A percentile compares a stretch with the other conserved stretches of the same genome.
Evolutionary conservation across 2,329 filamentous ascomycete species (phyloP).

Genomic region (Cephalotrichum gorgonifer): DNA sequence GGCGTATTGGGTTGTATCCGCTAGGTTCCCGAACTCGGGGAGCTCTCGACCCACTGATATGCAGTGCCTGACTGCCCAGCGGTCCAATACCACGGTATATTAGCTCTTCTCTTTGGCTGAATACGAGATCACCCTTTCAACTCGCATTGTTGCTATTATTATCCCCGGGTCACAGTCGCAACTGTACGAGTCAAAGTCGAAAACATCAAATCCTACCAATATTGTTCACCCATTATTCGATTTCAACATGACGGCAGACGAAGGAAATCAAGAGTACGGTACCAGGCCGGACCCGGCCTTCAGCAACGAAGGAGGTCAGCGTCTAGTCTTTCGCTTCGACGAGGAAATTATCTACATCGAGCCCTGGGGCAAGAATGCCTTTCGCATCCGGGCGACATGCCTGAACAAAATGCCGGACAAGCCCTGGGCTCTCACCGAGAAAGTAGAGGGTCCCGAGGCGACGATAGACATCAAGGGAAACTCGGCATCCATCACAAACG

Average conservation of each 20-base stretch:
- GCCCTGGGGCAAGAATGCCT: conserved; percentile 33
- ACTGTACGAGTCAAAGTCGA: too few relatives aligned
- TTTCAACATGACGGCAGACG: not conserved
- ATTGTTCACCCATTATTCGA: too few relatives aligned
- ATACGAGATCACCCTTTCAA: too few relatives aligned
- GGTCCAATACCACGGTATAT: too few relatives aligned
- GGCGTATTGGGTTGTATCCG: too few relatives aligned
- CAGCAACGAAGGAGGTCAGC: conserved; percentile 10
- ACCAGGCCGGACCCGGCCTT: conserved; percentile 6
- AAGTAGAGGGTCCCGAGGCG: conserved; percentile 5
- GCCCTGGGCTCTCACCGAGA: conserved; percentile 24
- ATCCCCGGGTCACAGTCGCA: too few relatives aligned
- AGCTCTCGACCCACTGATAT: too few relatives aligned
- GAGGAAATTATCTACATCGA: conserved; percentile 37
- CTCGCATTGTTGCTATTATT: too few relatives aligned
- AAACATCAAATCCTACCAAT: not conserved
- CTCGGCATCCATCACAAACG: conserved; percentile 15
- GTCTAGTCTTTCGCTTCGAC: conserved; percentile 23
- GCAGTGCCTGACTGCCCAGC: too few relatives aligned
- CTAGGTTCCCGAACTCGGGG: too few relatives aligned
- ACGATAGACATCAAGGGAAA: conserved; percentile 12
- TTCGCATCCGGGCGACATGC: conserved; percentile 36
- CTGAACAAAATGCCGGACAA: conserved; percentile 19
- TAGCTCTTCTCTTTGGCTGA: too few relatives aligned
- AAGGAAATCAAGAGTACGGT: conserved; percentile 7